Base-by-base conservation (phyloP, 345 rosid species). In the Salix caprea region DNA sequence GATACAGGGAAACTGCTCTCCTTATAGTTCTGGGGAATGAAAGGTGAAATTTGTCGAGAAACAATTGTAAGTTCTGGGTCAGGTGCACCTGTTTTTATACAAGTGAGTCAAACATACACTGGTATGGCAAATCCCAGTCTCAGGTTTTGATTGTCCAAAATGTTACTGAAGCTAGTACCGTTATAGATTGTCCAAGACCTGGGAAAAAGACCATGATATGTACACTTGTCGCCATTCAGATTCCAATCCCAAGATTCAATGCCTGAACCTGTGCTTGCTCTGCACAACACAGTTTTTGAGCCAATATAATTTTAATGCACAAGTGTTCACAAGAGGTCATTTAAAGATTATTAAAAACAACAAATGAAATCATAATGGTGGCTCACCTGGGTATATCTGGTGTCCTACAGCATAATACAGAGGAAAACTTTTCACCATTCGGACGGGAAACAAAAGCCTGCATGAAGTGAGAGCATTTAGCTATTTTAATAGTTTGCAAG, bases 201-300 rank as follows among this genome's bases (percentile, higher is more conserved):
- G 5, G 99, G 98, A 82, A 88, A 93, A 78, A 96, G 86, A 76
- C 94, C 99, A 86, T 96, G 96, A 74, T 93, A 96, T 74, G 94
- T 96, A 74, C 93, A 87, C 72, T 82, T 88, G 76, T 90, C 79
- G 37, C 96, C 97, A 39, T 88, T 86, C 78, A 96, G 83, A 83
- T 90, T 87, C 99, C 99, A 95, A 82, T 93, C 98, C 99, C 98
- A 95, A 0, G 92, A 90, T 78, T 85, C 86, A 76, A 96, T 91
- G 23, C 98, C 99, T 9, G 87, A 80, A 73, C 70, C 88, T 6
- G 84, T 73, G 19, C 75, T 80, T 77, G 83, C 88, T 84, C 98
- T 96, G 87, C 70, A 46, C 58, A n/a, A 30, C 30, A 39, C n/a
- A 48, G 34, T 61, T 77, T 13, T 18, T 16, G 42, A 46, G 36